phyloP scores from a whole-genome alignment of 73 alveolate genomes.

The Symbiodinium pilosum region DNA sequence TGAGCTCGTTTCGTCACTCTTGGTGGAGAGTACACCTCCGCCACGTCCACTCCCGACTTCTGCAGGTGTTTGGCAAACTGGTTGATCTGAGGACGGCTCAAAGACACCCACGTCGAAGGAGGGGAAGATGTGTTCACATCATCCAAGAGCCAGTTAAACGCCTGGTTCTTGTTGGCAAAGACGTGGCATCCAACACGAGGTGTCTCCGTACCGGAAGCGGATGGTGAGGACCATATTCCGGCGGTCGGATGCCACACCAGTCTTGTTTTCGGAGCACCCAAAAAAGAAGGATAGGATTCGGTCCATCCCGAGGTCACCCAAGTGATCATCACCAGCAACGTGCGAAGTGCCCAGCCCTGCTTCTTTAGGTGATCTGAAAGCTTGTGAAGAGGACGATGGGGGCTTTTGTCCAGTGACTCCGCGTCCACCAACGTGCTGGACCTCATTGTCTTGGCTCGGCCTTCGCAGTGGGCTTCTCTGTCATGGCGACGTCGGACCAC shows the following conservation, averaged over 20 bases:
- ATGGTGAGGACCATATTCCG: neutral
- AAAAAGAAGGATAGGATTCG: neutral
- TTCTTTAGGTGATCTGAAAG: neutral
- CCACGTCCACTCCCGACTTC: too few species aligned
- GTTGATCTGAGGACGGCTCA: too few species aligned
- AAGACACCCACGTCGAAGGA: too few species aligned
- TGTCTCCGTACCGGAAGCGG: neutral
- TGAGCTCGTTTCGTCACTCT: neutral
- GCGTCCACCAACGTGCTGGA: neutral
- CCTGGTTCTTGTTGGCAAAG: neutral
- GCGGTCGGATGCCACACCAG: neutral
- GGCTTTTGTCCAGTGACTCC: neutral
- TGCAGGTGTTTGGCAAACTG: too few species aligned
- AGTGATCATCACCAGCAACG: neutral
- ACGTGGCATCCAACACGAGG: neutral
- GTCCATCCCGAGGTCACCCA: neutral
- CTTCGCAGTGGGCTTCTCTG: too few species aligned
- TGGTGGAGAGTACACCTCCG: too few species aligned
- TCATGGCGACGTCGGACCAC: neutral
- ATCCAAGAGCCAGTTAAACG: neutral
- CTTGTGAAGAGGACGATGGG: neutral
- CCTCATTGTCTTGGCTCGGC: too few species aligned
- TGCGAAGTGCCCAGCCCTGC: neutral
- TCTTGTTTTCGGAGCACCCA: neutral
- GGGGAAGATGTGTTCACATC: too few species aligned